These are phyloP conservation scores for Mycena haematopus DNA, from an alignment of 768 basidiomycete genomes.

Conservation along the genomic window DNA sequence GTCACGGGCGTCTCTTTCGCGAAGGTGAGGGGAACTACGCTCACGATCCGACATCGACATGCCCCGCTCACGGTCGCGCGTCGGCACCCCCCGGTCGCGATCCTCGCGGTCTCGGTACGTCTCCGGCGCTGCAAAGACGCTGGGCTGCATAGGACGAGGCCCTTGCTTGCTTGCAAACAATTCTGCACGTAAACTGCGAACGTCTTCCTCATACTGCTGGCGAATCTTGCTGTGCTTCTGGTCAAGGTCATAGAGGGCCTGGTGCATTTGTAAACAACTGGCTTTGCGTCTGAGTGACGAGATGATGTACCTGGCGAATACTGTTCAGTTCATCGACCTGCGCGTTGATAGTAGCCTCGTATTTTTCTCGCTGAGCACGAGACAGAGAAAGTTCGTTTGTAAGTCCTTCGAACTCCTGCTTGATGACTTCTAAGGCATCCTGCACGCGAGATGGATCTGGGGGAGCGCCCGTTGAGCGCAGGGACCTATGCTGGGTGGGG, in stretches of 20 bases:
- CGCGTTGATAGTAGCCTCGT: slow-evolving; percentile 56
- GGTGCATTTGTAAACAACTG: slow-evolving; percentile 61
- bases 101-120: slow-evolving; percentile 23
- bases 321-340: slow-evolving; percentile 92
- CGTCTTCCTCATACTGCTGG: slow-evolving; percentile 86
- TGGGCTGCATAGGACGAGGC: slow-evolving; percentile 13
- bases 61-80: slow-evolving; percentile 33
- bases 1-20: slow-evolving; percentile 20
- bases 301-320: slow-evolving; percentile 66
- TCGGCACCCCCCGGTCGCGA: slow-evolving; percentile 20
- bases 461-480: slow-evolving; percentile 9
- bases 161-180: slow-evolving; percentile 56
- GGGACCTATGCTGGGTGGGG: slow-evolving; percentile 15
- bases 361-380: slow-evolving; percentile 23
- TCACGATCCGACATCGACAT: slow-evolving; percentile 38
- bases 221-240: slow-evolving; percentile 84
- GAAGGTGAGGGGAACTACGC: slow-evolving; percentile 30
- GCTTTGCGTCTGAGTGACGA: not conserved
- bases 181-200: slow-evolving; percentile 74
- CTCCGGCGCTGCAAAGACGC: slow-evolving; percentile 1
- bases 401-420: slow-evolving; percentile 24
- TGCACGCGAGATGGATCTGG: slow-evolving; percentile 19
- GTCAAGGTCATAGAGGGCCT: slow-evolving; percentile 91
- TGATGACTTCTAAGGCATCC: slow-evolving; percentile 24
- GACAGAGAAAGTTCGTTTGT: slow-evolving; percentile 16